Conservation (phyloP, 2,329 filamentous ascomycete species). For the Penicillium sclerotiorum region DNA sequence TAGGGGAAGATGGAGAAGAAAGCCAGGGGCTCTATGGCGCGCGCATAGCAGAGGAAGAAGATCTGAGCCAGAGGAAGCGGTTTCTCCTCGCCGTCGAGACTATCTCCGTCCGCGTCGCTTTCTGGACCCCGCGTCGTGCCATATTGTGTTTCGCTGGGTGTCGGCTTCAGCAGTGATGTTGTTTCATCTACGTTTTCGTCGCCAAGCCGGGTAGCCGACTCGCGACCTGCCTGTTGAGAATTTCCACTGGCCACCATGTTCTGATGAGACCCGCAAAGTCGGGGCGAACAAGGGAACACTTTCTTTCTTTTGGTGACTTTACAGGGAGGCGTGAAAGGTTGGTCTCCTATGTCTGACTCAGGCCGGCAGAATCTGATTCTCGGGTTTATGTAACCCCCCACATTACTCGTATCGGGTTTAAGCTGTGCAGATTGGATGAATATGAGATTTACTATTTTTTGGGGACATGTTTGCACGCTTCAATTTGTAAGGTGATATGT, state of each 20-base stretch:
- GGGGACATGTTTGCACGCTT: too few species aligned
- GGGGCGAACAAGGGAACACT: slow-evolving; percentile 2
- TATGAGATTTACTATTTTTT: too few species aligned
- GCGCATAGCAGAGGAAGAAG: slow-evolving; percentile 70
- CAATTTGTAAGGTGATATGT: too few species aligned
- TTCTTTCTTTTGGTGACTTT: background rate
- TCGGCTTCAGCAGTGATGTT: slow-evolving; percentile 16
- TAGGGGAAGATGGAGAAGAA: slow-evolving; percentile 84
- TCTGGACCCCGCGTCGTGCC: background rate
- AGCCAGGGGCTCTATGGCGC: slow-evolving; percentile 74
- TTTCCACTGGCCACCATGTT: too few species aligned
- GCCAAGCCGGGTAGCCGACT: slow-evolving; percentile 5
- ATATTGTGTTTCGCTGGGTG: background rate
- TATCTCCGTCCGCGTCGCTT: background rate
- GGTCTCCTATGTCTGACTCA: background rate
- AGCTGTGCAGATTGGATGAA: too few species aligned
- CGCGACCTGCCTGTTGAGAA: background rate
- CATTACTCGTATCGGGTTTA: too few species aligned
- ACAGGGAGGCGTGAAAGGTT: background rate
- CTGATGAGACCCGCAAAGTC: too few species aligned
- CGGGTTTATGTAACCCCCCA: background rate
- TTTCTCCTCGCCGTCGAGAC: slow-evolving; percentile 43
- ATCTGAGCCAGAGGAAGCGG: slow-evolving; percentile 68
- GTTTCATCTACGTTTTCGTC: slow-evolving; percentile 18
- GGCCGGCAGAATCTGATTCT: background rate